A percentile compares a stretch with the other conserved stretches of the same genome.
Evolutionary conservation across 2,329 filamentous ascomycete species (phyloP).

Genomic region (Ascochyta rabiei): DNA sequence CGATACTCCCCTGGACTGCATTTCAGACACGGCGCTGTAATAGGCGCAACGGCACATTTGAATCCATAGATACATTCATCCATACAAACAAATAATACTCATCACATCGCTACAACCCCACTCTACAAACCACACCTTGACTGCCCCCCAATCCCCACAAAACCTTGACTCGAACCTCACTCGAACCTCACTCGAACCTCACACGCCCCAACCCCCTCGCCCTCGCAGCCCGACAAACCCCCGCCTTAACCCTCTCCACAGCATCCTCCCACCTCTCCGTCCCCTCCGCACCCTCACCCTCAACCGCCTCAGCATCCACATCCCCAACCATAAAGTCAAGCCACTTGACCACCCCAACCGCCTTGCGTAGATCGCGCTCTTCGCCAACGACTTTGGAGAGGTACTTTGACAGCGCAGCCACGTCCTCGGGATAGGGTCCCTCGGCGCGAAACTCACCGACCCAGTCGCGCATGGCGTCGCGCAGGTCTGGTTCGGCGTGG

Average conservation of each 20-base stretch:
- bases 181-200: slow-evolving; percentile 32
- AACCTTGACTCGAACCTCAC: slow-evolving; percentile 47
- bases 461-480: slow-evolving; percentile 79
- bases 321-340: slow-evolving; percentile 49
- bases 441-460: slow-evolving; percentile 71
- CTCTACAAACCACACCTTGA: not conserved
- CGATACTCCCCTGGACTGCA: not conserved
- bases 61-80: not conserved
- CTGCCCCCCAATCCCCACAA: no score
- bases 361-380: slow-evolving; percentile 80
- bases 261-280: slow-evolving; percentile 44
- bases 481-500: slow-evolving; percentile 65
- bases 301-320: not conserved
- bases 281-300: not conserved
- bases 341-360: slow-evolving; percentile 72
- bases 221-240: slow-evolving; percentile 51
- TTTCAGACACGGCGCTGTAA: not conserved
- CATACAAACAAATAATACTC: not conserved
- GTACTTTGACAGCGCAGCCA: slow-evolving; percentile 75
- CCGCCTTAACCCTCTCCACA: slow-evolving; percentile 48
- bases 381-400: slow-evolving; percentile 72
- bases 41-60: not conserved
- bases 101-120: not conserved
- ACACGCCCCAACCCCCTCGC: slow-evolving; percentile 55
- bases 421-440: slow-evolving; percentile 80